Base-by-base conservation (phyloP, 441 rosid species). In the Pelargonium cotyledonis region DNA sequence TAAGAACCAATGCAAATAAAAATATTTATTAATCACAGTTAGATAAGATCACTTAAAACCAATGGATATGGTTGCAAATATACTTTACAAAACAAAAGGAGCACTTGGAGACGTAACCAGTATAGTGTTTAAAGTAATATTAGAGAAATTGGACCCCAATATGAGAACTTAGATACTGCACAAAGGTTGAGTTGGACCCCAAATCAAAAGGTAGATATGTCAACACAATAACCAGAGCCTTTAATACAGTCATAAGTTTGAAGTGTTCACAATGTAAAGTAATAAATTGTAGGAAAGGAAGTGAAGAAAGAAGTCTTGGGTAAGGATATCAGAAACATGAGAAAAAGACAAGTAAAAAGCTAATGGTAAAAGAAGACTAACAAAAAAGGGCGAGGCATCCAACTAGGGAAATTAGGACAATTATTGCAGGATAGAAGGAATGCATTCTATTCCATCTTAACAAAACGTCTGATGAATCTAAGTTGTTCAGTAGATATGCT, bases 1-100 rank as follows among this genome's bases (percentile, higher is more conserved):
- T 67, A 80, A 63, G 69, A 49, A 70, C 43, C 41, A 62, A 68
- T 49, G 46, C 21, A 44, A 23, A 66, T 31, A 57, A 69, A 46
- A 23, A 70, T 49, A 31, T 69, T 46, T 62, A 15, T 41, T 61
- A 49, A 71, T 60, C 40, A 66, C 40, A 57, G 35, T 19, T 64
- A 72, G 66, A 68, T 23, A n/a, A 40, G 40, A 74, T 61, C 16
- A 49, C 31, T 67, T 14, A 44, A 26, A 69, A 9, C 35, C 53
- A 62, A 29, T 43, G 7, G 43, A 18, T 31, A 62, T 62, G 65
- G 41, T 14, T 62, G 40, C 65, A 23, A n/a, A 29, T 26, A 31
- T 29, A 26, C 65, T 29, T 26, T 29, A 62, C 63, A 23, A 23
- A 60, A 9, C 26, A 23, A 60, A 60, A 60, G 6, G 26, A 23